A percentile compares a stretch with the other conserved stretches of the same genome.
Conservation (phyloP, 192 early-diverging fungal species). For the Podila clonocystis region DNA sequence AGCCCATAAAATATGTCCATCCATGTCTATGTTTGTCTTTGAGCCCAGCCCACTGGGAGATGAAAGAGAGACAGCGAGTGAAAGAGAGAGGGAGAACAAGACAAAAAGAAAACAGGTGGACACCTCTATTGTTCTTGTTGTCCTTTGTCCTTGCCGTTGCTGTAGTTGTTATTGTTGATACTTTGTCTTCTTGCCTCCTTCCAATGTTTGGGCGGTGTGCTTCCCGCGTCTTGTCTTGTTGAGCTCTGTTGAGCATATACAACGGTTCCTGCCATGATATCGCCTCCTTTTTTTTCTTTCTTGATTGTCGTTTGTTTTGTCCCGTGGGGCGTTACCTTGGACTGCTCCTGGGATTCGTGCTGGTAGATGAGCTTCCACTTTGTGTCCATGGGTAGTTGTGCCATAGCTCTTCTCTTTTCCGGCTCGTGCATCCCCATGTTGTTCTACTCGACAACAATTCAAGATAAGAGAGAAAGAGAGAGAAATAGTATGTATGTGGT, state of each 20-base stretch:
- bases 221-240: too few relatives aligned
- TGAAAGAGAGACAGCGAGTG: neutral
- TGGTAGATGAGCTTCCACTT: conserved; percentile 69
- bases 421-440: conserved; percentile 62
- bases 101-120: neutral
- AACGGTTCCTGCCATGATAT: too few relatives aligned
- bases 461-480: neutral
- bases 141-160: too few relatives aligned
- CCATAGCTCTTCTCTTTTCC: conserved; percentile 57
- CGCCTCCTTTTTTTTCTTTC: neutral
- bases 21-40: too few relatives aligned
- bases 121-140: neutral
- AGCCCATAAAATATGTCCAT: too few relatives aligned
- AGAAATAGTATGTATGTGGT: conserved; percentile 1
- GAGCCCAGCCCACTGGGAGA: neutral
- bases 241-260: too few relatives aligned
- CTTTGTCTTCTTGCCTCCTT: too few relatives aligned
- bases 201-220: too few relatives aligned
- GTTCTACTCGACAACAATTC: conserved; percentile 38
- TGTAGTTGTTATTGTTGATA: too few relatives aligned
- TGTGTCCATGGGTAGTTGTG: conserved; percentile 58
- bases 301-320: too few relatives aligned
- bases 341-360: conserved; percentile 56
- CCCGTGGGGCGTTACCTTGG: conserved; percentile 9
- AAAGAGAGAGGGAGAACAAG: neutral